phyloP scores from a whole-genome alignment of 352 stramenopile genomes.

The Pythium rhizo-oryzae region DNA sequence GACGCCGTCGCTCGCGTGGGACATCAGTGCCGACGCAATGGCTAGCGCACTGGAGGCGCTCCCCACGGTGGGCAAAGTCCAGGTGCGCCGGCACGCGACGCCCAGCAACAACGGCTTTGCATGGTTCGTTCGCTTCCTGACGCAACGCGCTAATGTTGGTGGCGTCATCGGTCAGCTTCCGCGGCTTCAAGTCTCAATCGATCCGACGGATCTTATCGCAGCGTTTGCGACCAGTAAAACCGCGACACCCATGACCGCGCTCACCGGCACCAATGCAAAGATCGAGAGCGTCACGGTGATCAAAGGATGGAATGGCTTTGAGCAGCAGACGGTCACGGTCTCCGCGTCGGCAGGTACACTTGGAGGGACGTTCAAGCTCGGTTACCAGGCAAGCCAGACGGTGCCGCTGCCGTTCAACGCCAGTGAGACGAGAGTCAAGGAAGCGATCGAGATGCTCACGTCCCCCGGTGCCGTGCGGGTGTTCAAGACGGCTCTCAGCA shows the following conservation, averaged over 20 bases:
- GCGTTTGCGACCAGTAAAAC: constrained; percentile 52
- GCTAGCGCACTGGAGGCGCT: constrained; percentile 79
- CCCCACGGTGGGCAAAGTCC: constrained; percentile 79
- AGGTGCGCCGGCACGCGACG: constrained; percentile 64
- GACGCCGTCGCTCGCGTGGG: constrained; percentile 72
- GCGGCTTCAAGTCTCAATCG: constrained; percentile 72
- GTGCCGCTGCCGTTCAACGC: constrained; percentile 66
- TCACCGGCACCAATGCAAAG: constrained; percentile 80
- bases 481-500: constrained; percentile 48
- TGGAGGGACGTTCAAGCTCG: constrained; percentile 87
- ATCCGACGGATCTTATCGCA: constrained; percentile 58
- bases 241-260: constrained; percentile 32
- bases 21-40: constrained; percentile 80
- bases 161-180: constrained; percentile 58
- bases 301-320: constrained; percentile 89
- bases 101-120: constrained; percentile 68
- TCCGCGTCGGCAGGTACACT: constrained; percentile 62
- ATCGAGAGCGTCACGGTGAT: constrained; percentile 84
- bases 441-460: constrained; percentile 50
- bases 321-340: constrained; percentile 90
- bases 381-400: constrained; percentile 85
- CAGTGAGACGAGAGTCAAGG: constrained; percentile 52
- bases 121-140: constrained; percentile 85
- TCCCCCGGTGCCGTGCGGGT: constrained; percentile 52
- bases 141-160: constrained; percentile 47